Evolutionary conservation across 805 yeast species (phyloP), one percentile per base, ranked within the genome.

Genomic region (Ogataea nitratoaversa): DNA sequence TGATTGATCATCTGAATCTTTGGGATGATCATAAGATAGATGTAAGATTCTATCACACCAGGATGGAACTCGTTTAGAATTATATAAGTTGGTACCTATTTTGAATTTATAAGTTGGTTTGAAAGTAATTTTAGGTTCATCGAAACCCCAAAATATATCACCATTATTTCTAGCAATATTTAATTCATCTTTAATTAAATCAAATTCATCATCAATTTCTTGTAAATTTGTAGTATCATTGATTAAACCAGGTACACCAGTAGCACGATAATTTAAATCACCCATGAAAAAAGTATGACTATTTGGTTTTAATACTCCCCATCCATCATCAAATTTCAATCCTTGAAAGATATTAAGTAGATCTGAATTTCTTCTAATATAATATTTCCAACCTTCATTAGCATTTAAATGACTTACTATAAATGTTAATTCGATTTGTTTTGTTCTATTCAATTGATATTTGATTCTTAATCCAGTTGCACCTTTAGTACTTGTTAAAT

Each of bases 21-120:
- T 25, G 9, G 16, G 39, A 7, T 56, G 49, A 42, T 61, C 59
- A 19, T 80, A 76, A 2, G 67, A 56, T 40, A 74, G 73, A 52
- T 66, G 86, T 34, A 90, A 57, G 5, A 90, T 75, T 38, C 98
- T 64, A 57, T 90, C 98, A 61, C 96, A 89, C 95, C 95, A 90
- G 6, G 95, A 82, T 0, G 96, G 95, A 1, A 67, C 65, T 40
- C 96, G 68, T 48, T 78, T 80, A 2, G 57, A 31, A 44, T 76
- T 74, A 57, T 76, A 84, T 8, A 63, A 35, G 3, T 47, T 37
- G 0, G 79, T 68, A 24, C 76, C 73, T 2, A 71, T 43, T 37
- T 61, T 59, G 57, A 68, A 85, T 62, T 90, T 90, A 66, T 83
- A 90, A 0, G 95, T 84, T 9, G 95, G 96, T n/a, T 66, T 67